Conservation (phyloP, 2,329 filamentous ascomycete species). For the Penicillium sp. region DNA sequence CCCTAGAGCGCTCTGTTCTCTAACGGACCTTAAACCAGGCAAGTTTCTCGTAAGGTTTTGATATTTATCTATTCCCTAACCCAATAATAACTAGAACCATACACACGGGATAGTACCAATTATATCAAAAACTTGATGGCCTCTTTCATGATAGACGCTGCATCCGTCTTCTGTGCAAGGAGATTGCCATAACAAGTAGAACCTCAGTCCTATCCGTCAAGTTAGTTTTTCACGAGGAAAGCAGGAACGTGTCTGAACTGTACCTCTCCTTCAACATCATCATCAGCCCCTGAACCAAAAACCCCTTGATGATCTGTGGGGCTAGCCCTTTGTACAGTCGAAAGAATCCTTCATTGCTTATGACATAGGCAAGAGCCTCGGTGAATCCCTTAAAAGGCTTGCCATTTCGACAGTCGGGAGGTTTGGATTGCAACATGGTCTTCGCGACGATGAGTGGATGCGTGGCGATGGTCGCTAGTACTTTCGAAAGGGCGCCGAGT, state of each 20-base stretch:
- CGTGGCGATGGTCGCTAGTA: constrained; percentile 9
- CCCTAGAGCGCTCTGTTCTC: no score
- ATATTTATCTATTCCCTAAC: no score
- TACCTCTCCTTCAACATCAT: constrained; percentile 13
- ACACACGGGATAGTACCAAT: no score
- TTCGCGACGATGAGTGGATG: constrained; percentile 12
- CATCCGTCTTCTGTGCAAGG: no score
- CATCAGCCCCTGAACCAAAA: constrained; percentile 11
- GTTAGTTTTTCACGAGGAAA: no score
- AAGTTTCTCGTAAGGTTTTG: no score
- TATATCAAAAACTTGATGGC: no score
- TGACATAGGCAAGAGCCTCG: constrained; percentile 7
- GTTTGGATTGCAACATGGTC: constrained; percentile 10
- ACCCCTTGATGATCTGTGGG: constrained; percentile 10
- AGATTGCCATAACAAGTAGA: no score
- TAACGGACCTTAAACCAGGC: no score
- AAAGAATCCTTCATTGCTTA: constrained; percentile 6
- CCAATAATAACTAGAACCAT: no score
- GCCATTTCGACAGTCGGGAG: neutral
- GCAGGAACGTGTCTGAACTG: no score
- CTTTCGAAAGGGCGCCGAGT: constrained; percentile 7
- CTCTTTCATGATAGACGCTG: no score
- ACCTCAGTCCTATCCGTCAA: neutral
- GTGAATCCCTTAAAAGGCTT: constrained; percentile 8
- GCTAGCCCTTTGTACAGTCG: constrained; percentile 10